Percentiles rank a stretch among this genome's conserved stretches.
phyloP scores from a whole-genome alignment of 441 rosid species.

The Pelargonium myrrhifolium region DNA sequence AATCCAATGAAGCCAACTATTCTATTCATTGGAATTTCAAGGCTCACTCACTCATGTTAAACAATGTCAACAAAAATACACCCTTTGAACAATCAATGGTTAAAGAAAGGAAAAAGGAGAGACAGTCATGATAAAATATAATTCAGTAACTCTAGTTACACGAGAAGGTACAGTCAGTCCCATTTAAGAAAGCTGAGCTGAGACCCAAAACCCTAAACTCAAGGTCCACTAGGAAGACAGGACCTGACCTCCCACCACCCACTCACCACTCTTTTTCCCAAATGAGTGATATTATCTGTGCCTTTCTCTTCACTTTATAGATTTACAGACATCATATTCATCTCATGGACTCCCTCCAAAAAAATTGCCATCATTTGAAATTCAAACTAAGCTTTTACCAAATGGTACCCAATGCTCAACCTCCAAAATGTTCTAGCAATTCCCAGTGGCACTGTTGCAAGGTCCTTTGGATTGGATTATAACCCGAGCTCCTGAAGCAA shows the following conservation, averaged over 20 bases:
- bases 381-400: constrained; percentile 26
- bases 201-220: constrained; percentile 15
- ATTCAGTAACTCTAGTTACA: constrained; percentile 15
- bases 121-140: not conserved
- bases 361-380: constrained; percentile 28
- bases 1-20: too few relatives aligned
- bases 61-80: too few relatives aligned
- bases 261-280: constrained; percentile 1
- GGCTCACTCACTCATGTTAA: too few relatives aligned
- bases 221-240: constrained; percentile 8
- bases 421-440: constrained; percentile 25
- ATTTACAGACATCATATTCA: constrained; percentile 24
- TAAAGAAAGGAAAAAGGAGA: too few relatives aligned
- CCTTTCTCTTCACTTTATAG: constrained; percentile 23
- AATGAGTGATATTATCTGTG: constrained; percentile 7
- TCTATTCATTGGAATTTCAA: too few relatives aligned
- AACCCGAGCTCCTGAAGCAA: constrained; percentile 98
- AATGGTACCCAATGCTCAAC: constrained; percentile 11
- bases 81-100: too few relatives aligned
- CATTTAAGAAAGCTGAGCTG: constrained; percentile 16
- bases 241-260: constrained; percentile 6
- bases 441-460: constrained; percentile 26
- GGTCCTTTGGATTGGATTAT: constrained; percentile 69
- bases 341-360: constrained; percentile 25
- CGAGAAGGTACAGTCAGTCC: constrained; percentile 7